Evolutionary conservation across 805 yeast genomes (phyloP).

Genomic region (Candida pseudofarinosa): DNA sequence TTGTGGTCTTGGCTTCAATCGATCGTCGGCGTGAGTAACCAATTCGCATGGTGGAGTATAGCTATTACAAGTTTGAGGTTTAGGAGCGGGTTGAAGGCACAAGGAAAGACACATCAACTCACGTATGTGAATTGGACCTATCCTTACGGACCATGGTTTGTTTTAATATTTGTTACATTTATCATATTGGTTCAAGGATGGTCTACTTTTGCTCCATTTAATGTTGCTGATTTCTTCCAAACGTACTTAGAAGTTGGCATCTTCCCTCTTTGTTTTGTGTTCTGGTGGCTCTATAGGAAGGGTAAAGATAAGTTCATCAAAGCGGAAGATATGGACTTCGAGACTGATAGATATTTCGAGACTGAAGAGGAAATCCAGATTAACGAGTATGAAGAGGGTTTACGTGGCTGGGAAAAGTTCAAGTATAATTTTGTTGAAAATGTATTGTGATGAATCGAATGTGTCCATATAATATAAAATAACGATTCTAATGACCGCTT

Average conservation of each 20-base stretch:
- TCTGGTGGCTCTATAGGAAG: constrained; percentile 46
- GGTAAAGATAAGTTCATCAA: constrained; percentile 39
- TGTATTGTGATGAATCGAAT: constrained; percentile 10
- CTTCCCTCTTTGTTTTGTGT: constrained; percentile 41
- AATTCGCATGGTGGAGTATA: constrained; percentile 48
- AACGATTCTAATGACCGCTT: no score
- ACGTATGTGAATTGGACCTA: constrained; percentile 47
- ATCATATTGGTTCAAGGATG: constrained; percentile 53
- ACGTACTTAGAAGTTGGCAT: constrained; percentile 44
- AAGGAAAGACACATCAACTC: constrained; percentile 41
- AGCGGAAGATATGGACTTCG: constrained; percentile 49
- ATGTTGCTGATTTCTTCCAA: constrained; percentile 37
- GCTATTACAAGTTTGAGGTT: constrained; percentile 48
- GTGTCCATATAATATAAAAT: neutral
- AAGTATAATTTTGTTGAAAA: constrained; percentile 28
- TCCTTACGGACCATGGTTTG: constrained; percentile 49
- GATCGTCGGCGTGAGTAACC: constrained; percentile 51
- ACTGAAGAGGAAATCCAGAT: constrained; percentile 45
- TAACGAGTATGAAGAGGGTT: constrained; percentile 32
- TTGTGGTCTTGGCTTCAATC: constrained; percentile 52
- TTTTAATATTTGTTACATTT: constrained; percentile 37
- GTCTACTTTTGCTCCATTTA: constrained; percentile 47
- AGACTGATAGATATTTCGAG: constrained; percentile 46
- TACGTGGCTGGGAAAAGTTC: constrained; percentile 42
- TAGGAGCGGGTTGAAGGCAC: constrained; percentile 41